Conservation (phyloP, 495 filamentous ascomycete species). For the Xylaria acuta region DNA sequence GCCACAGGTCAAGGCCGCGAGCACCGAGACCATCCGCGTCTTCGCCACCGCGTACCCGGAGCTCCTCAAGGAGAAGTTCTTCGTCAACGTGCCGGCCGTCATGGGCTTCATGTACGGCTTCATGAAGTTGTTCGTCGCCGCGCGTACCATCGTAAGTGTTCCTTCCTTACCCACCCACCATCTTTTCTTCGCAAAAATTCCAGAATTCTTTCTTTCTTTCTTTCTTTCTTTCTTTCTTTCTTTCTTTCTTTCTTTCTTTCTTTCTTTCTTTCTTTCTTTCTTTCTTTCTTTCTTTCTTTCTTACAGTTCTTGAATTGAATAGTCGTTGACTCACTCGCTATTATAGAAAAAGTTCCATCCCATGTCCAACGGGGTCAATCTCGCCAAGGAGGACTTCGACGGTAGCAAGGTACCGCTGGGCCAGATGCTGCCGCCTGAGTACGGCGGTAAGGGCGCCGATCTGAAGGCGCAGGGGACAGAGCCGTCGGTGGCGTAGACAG, state of each 20-base stretch:
- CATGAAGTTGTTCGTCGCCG: slow-evolving; percentile 79
- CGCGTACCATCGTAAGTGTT: slow-evolving; percentile 64
- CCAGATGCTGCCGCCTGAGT: slow-evolving; percentile 66
- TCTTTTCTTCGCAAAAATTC: too few species aligned
- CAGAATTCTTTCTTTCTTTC: too few species aligned
- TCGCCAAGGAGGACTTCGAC: slow-evolving; percentile 66
- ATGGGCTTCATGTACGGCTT: slow-evolving; percentile 86
- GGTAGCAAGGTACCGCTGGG: slow-evolving; percentile 57
- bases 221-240: too few species aligned
- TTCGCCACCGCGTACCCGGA: slow-evolving; percentile 85
- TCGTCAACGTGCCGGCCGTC: slow-evolving; percentile 85
- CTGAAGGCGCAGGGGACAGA: slow-evolving; percentile 48
- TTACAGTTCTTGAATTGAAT: not conserved
- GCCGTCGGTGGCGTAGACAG: slow-evolving; percentile 36
- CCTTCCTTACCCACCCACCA: not conserved
- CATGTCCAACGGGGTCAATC: slow-evolving; percentile 73
- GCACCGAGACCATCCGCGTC: slow-evolving; percentile 77
- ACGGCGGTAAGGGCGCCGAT: slow-evolving; percentile 72
- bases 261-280: too few species aligned
- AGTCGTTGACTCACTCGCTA: not conserved
- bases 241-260: too few species aligned
- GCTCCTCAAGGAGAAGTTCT: slow-evolving; percentile 87
- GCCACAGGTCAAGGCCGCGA: slow-evolving; percentile 70
- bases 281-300: too few species aligned
- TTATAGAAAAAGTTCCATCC: slow-evolving; percentile 78